Evolutionary conservation across 2,329 filamentous ascomycete species (phyloP), one percentile per base, ranked within the genome.

Genomic region (Fusarium papillatum): DNA sequence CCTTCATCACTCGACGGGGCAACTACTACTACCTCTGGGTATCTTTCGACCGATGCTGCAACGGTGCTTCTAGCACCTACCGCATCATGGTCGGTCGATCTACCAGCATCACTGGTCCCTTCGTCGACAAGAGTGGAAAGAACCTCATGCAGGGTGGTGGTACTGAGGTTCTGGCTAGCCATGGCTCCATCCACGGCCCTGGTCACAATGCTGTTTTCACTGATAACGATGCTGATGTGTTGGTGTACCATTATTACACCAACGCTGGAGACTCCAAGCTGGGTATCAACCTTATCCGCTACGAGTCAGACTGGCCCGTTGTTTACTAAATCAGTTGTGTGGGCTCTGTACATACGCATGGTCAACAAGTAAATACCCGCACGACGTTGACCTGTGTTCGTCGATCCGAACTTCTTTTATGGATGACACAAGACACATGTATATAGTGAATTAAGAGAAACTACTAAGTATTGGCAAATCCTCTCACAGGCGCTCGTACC

Each of bases 11-110:
- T n/a, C 77, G 76, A 19, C 72, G 68, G 39, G 81, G 81, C 24
- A 77, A 73, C 69, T 82, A 76, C 57, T 83, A 82, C 72, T 83
- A 82, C 64, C 79, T 82, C n/a, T 83, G 80, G 80, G 78, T 79
- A 2, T 81, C 81, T 0, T 83, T 83, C 17, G 81, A 83, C 64
- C 77, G 68, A 46, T 82, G 81, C 75, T 82, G 81, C 29, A 48
- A 73, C 7, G 81, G 81, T 26, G 80, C 80, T 16, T 63, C 72
- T 3, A 82, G 80, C 75, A 82, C 81, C 0, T 82, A 82, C 55
- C 79, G 81, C 14, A 74, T 79, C 61, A 82, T 82, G 81, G 81
- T 82, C n/a, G 81, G 81, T 8, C 80, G 81, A 0, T 82, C 81
- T 10, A 79, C 62, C 43, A 81, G 74, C 60, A 65, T 82, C 7